Base-by-base conservation (phyloP, 768 basidiomycete species). In the Calvatia gigantea region DNA sequence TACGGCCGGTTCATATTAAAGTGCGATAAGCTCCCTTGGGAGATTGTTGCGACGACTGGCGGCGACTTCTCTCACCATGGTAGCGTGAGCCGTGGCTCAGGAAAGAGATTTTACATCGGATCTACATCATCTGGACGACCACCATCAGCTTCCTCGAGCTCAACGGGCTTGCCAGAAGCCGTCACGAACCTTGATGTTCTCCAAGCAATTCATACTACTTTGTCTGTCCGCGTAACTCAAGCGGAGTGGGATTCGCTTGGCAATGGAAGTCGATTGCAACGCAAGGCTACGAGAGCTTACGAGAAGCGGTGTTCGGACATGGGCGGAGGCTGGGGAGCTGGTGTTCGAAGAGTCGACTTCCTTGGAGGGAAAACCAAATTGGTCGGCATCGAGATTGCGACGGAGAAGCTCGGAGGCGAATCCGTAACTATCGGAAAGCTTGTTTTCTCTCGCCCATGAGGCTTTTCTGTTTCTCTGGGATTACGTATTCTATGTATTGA, bases 261-360 rank as follows among this genome's bases (percentile, higher is more conserved):
- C 0, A 70, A 77, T 46, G 77, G 79, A 11, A 81, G 79, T 60
- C 75, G 77, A 2, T 73, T 74, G 23, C 86, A 87, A 64, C 76
- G 83, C 46, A 80, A 79, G 58, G 77, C 84, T 15, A 75, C 83
- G 15, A 73, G 73, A 25, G 84, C 84, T 31, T 88, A 87, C 61
- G 81, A 87, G 65, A 75, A 76, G 58, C 72, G 87, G 29, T 88
- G 86, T 57, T 70, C 73, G 53, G 75, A 73, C 60, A 75, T 80
- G 66, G 84, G 84, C 25, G 85, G 81, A 1, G 84, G 83, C 11
- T 86, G 84, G 85, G 83, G 85, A 25, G 75, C 76, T 17, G 86
- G 86, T n/a, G 82, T 89, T 27, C 76, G 84, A 43, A 71, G 86
- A 47, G 66, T 87, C 12, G 86, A 88, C 69, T 87, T 82, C 77